A percentile compares a stretch with the other conserved stretches of the same genome.
Evolutionary conservation across 371 early-diverging fungal species (phyloP).

Genomic region (Mortierella sp.): DNA sequence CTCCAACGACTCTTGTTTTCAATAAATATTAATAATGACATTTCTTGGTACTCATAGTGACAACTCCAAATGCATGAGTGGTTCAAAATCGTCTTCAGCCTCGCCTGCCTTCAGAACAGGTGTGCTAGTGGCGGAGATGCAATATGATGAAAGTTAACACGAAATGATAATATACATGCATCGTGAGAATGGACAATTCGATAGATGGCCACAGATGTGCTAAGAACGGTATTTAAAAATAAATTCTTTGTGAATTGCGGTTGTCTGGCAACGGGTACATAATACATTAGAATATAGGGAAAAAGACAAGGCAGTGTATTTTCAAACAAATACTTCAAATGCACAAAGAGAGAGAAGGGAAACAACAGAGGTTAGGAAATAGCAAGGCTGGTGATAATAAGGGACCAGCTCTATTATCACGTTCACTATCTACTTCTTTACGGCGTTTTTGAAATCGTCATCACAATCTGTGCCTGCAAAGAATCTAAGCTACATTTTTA

Average conservation of each 20-base stretch:
- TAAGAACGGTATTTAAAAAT: too few relatives aligned
- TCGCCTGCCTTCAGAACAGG: too few relatives aligned
- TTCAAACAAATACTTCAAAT: background rate
- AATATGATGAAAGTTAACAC: too few relatives aligned
- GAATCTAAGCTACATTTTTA: background rate
- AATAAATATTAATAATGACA: conserved; percentile 4
- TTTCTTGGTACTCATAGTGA: background rate
- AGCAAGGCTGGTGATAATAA: conserved; percentile 7
- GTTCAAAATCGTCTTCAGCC: too few relatives aligned
- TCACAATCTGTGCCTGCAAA: background rate
- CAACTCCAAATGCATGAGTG: too few relatives aligned
- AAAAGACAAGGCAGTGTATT: background rate
- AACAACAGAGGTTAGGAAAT: background rate
- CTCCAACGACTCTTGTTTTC: background rate
- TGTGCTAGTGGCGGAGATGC: too few relatives aligned
- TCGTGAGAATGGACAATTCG: too few relatives aligned
- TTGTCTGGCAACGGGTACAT: too few relatives aligned
- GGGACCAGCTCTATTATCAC: conserved; percentile 23
- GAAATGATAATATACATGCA: too few relatives aligned
- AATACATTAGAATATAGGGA: too few relatives aligned
- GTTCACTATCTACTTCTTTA: background rate
- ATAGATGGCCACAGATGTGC: too few relatives aligned
- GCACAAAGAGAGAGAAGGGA: background rate
- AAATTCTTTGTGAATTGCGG: too few relatives aligned
- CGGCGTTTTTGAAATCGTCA: background rate